Evolutionary conservation across 192 early-diverging fungal species (phyloP), one percentile per base, ranked within the genome.

Genomic region (Funneliformis mosseae): DNA sequence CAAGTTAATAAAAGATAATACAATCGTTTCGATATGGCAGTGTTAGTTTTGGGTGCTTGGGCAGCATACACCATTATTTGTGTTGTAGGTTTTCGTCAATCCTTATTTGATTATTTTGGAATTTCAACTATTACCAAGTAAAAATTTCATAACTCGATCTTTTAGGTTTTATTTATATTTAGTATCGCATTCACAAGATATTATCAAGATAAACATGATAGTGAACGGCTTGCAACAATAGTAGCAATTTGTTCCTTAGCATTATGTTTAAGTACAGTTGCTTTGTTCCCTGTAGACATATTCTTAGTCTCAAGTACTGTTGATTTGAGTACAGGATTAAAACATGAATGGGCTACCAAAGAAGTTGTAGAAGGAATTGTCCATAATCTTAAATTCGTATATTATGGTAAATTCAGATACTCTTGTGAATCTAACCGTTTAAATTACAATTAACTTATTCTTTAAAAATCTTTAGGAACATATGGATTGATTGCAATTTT

Each of bases 321-420:
- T 73, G 83, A 92, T 78, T 66, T 81, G 5, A 8, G 55, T 11
- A 90, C 88, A 11, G 90, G 90, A 18, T 76, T 92, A 9, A 87
- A 90, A 59, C 82, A 85, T 33, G 79, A 75, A n/a, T 92, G 90
- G 90, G 90, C 89, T 10, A 90, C 89, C 1, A 85, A 89, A 2
- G 84, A 87, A 9, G 77, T 81, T 28, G 79, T 92, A 12, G 77
- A 80, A 39, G 60, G 64, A n/a, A 87, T 89, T 83, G 85, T 82
- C 11, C 8, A 68, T 23, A 68, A 76, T 6, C 81, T 90, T 16
- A 63, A 81, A 16, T 69, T 81, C n/a, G 81, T 90, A 9, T 90
- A 89, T 83, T 90, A 88, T 81, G 76, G 88, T 88, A 83, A 41
- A 21, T n/a, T 59, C 11, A 6, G 55, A 10, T 38, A 25, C 38